Conservation (phyloP, 192 early-diverging fungal genomes). For the Cladochytrium replicatum region DNA sequence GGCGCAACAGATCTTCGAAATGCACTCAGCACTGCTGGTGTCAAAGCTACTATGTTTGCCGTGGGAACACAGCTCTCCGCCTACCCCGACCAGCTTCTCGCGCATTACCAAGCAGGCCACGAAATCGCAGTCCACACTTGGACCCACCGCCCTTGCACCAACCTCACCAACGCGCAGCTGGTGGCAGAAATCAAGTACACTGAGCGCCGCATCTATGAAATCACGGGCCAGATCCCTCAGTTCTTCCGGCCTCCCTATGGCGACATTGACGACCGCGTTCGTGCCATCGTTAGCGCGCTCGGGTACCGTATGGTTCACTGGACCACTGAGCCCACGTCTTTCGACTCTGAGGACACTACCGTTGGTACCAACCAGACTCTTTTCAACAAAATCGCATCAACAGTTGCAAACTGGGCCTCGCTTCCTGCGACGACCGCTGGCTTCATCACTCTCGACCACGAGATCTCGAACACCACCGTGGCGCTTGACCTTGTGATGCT, state of each 20-base stretch:
- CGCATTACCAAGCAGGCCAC: slow-evolving; percentile 1
- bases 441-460: too few species aligned
- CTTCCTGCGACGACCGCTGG: too few species aligned
- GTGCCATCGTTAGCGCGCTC: slow-evolving; percentile 49
- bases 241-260: slow-evolving; percentile 61
- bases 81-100: neutral
- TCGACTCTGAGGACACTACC: too few species aligned
- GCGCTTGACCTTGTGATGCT: too few species aligned
- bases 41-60: slow-evolving; percentile 13
- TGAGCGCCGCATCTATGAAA: slow-evolving; percentile 29
- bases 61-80: slow-evolving; percentile 1
- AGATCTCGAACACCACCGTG: too few species aligned
- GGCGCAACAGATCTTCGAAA: too few species aligned
- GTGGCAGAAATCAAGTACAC: too few species aligned
- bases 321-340: slow-evolving; percentile 21
- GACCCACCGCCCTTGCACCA: too few species aligned
- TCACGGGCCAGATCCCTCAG: slow-evolving; percentile 30
- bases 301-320: slow-evolving; percentile 33
- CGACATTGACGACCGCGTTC: slow-evolving; percentile 63
- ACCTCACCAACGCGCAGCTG: too few species aligned
- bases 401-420: too few species aligned
- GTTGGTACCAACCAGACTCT: too few species aligned
- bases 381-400: too few species aligned
- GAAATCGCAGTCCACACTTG: slow-evolving; percentile 35
- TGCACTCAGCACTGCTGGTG: neutral